These are phyloP conservation scores for Chlorophyllum brunneum DNA, from an alignment of 768 basidiomycete genomes.

Conservation along the genomic window DNA sequence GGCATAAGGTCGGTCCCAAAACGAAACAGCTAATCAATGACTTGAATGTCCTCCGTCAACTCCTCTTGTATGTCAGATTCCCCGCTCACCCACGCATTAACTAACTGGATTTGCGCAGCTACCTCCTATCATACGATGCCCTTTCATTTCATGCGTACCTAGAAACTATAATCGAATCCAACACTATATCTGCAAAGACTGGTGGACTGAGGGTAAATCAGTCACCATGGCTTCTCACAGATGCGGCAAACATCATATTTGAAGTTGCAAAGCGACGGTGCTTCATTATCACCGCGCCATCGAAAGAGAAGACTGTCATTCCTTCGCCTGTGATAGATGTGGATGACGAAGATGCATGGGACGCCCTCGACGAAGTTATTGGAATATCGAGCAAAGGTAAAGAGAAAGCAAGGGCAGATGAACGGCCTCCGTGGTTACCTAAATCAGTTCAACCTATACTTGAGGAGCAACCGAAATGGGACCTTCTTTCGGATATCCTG, in stretches of 20 bases:
- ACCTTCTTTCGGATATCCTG: slow-evolving; percentile 75
- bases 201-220: slow-evolving; percentile 63
- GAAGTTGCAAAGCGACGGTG: slow-evolving; percentile 77
- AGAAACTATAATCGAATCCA: slow-evolving; percentile 76
- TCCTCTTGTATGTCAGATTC: slow-evolving; percentile 62
- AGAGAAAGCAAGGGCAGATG: slow-evolving; percentile 17
- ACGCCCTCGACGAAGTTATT: slow-evolving; percentile 60
- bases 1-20: slow-evolving; percentile 93
- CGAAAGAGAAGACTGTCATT: slow-evolving; percentile 20
- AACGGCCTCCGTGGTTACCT: slow-evolving; percentile 62
- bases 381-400: slow-evolving; percentile 23
- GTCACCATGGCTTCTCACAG: slow-evolving; percentile 88
- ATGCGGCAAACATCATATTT: slow-evolving; percentile 87
- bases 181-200: slow-evolving; percentile 32
- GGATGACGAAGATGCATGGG: slow-evolving; percentile 76
- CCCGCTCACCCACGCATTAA: not conserved
- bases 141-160: slow-evolving; percentile 89
- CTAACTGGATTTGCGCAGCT: slow-evolving; percentile 44
- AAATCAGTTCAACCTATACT: slow-evolving; percentile 78
- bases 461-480: slow-evolving; percentile 97
- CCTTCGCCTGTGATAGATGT: slow-evolving; percentile 33
- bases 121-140: slow-evolving; percentile 86
- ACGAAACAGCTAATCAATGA: slow-evolving; percentile 92
- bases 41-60: slow-evolving; percentile 76
- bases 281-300: slow-evolving; percentile 45